Evolutionary conservation across 192 early-diverging fungal genomes (phyloP), one percentile per base, ranked within the genome.

Genomic region (Coemansia sp.): DNA sequence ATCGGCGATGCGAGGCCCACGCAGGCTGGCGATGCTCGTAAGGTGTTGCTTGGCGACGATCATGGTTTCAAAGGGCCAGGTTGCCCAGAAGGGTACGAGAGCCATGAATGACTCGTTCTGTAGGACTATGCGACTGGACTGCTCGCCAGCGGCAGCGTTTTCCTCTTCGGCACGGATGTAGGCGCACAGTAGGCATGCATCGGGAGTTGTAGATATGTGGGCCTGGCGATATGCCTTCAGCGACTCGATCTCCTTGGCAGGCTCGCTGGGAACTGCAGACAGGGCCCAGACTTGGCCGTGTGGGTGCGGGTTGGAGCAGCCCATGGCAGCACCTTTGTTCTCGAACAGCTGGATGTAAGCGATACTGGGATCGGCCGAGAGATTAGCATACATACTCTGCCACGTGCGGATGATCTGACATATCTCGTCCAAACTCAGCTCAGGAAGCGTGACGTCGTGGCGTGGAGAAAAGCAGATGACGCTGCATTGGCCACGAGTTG

Each of bases 241-340:
- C 13, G 88, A 80, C 1, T 49, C 66, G 10, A 97, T 74, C 68
- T 99, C 96, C 33, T 87, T 84, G 7, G 77, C 74, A 0, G 93
- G 88, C 70, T 96, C 96, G 43, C 90, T 87, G 0, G 96, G 96
- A 3, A 98, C 85, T 46, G 86, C 84, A 30, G 91, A 91, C 3
- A 92, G 89, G 11, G 94, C 93, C 96, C 96, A 98, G 55, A 94
- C 87, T 74, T 97, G 95, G 42, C 95, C 90, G 57, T 99, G 97
- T 43, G 95, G 95, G 73, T 98, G 97, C 23, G 97, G 95, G 73
- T 96, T 97, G 30, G 94, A 96, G 77, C 97, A 99, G 13, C 97
- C 97, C 97, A 99, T 97, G 46, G 89, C 86, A 0, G 91, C 82
- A 9, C 97, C 97, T 84, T 99, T 99, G 86, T 99, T 99, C 70